These are phyloP conservation scores for Talaromyces albobiverticillius DNA, from an alignment of 2,329 filamentous ascomycete species.

Conservation along the genomic window DNA sequence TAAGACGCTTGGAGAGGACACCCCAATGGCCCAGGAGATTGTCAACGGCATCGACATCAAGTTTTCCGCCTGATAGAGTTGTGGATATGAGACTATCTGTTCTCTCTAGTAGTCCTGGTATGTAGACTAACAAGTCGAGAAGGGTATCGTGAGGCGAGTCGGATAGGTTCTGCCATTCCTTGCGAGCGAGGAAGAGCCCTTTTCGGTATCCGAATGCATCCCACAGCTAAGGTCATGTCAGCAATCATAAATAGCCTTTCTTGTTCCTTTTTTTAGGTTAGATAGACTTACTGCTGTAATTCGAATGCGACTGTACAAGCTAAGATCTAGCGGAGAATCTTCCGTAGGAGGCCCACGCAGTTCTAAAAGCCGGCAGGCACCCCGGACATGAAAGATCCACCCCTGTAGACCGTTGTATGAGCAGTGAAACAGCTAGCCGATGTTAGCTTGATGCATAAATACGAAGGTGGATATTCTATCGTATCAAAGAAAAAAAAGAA, in stretches of 20 bases:
- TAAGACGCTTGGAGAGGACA: conserved; percentile 7
- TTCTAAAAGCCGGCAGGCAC: conserved; percentile 11
- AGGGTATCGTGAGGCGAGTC: conserved; percentile 12
- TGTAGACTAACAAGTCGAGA: conserved; percentile 9
- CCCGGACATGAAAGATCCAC: conserved; percentile 15
- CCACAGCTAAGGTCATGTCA: conserved; percentile 6
- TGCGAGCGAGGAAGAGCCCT: conserved; percentile 4
- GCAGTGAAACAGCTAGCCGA: conserved; percentile 10
- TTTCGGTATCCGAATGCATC: conserved; percentile 13
- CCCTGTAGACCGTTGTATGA: conserved; percentile 12
- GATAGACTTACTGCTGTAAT: conserved; percentile 12
- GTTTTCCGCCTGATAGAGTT: neutral
- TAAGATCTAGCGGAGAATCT: conserved; percentile 8
- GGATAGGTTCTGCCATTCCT: conserved; percentile 13
- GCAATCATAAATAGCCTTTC: neutral
- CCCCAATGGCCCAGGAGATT: conserved; percentile 11
- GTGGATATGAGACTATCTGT: neutral
- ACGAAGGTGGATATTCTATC: too few relatives aligned
- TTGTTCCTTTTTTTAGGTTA: neutral
- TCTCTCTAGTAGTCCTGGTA: conserved; percentile 9
- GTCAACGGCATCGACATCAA: neutral
- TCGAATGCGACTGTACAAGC: conserved; percentile 12
- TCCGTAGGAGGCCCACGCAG: conserved; percentile 11
- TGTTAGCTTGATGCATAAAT: neutral
- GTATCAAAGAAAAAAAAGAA: neutral